Conservation (phyloP, 2,329 filamentous ascomycete genomes). For the Fusarium abutilonis region DNA sequence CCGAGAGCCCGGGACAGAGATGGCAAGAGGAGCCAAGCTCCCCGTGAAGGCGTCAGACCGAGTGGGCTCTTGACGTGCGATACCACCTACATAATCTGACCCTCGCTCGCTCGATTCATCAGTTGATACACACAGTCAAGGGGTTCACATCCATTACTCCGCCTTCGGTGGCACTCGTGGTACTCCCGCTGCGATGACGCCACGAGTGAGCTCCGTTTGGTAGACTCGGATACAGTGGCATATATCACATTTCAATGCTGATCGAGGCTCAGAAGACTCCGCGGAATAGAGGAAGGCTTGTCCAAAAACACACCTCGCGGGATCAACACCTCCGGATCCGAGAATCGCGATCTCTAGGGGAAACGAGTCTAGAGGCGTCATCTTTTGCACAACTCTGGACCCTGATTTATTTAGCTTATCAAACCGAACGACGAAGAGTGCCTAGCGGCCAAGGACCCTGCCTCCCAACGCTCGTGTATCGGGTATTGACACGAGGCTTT, state of each 20-base stretch:
- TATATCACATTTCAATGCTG: not conserved
- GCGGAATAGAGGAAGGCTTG: not conserved
- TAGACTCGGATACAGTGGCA: not conserved
- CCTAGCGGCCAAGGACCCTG: not conserved
- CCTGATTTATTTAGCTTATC: not conserved
- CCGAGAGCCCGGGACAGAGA: too few relatives aligned
- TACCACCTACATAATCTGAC: too few relatives aligned
- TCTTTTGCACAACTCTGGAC: not conserved
- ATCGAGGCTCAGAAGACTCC: not conserved
- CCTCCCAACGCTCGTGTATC: not conserved
- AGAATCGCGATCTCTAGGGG: not conserved
- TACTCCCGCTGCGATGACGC: not conserved
- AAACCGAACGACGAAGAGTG: not conserved
- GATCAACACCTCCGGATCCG: not conserved
- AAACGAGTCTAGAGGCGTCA: not conserved
- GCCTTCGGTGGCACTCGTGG: not conserved
- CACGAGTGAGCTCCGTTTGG: not conserved
- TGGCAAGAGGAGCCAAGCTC: too few relatives aligned
- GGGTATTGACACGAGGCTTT: not conserved
- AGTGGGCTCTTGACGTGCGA: too few relatives aligned
- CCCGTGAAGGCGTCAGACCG: too few relatives aligned
- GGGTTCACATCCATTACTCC: not conserved
- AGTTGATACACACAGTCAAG: not conserved
- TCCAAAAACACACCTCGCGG: not conserved
- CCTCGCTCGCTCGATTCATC: too few relatives aligned